Evolutionary conservation across 345 rosid genomes (phyloP).

Genomic region (Acer saccharum): DNA sequence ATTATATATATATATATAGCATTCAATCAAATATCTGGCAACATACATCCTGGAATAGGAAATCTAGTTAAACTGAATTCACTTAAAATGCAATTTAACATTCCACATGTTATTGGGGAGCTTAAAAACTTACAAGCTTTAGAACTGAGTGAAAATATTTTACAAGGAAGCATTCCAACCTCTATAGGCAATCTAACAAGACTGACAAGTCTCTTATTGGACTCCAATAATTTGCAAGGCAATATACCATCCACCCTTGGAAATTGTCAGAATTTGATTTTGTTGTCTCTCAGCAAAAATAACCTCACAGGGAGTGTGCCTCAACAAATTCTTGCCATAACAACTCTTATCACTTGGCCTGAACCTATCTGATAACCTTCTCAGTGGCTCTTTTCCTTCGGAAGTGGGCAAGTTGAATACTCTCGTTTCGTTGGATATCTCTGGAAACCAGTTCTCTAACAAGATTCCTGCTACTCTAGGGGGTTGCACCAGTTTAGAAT

Average conservation of each 20-base stretch:
- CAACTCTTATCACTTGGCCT: conserved; percentile 5
- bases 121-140: too few species aligned
- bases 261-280: conserved; percentile 7
- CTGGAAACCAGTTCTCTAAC: background rate
- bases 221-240: conserved; percentile 13
- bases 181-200: background rate
- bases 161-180: conserved; percentile 13
- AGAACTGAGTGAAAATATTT: too few species aligned
- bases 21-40: too few species aligned
- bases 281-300: conserved; percentile 14
- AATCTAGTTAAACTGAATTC: too few species aligned
- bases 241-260: conserved; percentile 22
- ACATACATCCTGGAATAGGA: too few species aligned
- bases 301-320: conserved; percentile 20
- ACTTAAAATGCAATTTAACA: too few species aligned
- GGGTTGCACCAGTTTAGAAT: conserved; percentile 3
- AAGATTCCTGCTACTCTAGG: conserved; percentile 17
- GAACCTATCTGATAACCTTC: conserved; percentile 3
- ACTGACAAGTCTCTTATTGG: background rate
- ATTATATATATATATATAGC: too few species aligned
- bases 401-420: conserved; percentile 9
- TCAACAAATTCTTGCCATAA: conserved; percentile 1
- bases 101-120: too few species aligned
- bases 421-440: background rate
- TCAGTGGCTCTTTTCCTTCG: conserved; percentile 14